Conservation (phyloP, 2,329 filamentous ascomycete species). For the Epichloe hybrida region DNA sequence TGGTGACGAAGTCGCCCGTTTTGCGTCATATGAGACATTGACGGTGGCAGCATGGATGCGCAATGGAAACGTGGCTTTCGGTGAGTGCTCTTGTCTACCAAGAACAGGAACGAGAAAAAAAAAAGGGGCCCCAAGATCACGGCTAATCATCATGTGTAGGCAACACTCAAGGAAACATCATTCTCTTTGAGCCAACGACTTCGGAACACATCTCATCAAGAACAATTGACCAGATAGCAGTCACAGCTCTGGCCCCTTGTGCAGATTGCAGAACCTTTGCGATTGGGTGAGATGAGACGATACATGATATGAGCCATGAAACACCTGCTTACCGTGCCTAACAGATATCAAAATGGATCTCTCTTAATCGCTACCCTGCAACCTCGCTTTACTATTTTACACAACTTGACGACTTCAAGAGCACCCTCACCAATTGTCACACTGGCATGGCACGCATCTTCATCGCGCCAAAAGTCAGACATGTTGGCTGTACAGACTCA, state of each 20-base stretch:
- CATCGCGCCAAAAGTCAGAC: slow-evolving; percentile 88
- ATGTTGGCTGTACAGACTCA: slow-evolving; percentile 91
- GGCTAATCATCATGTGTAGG: slow-evolving; percentile 36
- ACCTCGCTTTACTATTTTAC: slow-evolving; percentile 84
- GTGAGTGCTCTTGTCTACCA: slow-evolving; percentile 36
- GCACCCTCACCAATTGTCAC: slow-evolving; percentile 77
- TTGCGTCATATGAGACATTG: slow-evolving; percentile 79
- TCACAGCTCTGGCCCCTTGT: slow-evolving; percentile 83
- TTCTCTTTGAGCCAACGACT: slow-evolving; percentile 84
- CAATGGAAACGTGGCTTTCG: slow-evolving; percentile 93
- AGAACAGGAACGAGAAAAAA: not conserved
- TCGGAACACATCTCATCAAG: slow-evolving; percentile 84
- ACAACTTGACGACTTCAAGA: slow-evolving; percentile 76
- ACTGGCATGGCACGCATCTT: slow-evolving; percentile 91
- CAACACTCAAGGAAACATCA: slow-evolving; percentile 83
- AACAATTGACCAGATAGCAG: slow-evolving; percentile 82
- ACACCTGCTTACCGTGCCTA: slow-evolving; percentile 6
- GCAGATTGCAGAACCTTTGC: slow-evolving; percentile 89
- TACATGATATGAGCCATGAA: not conserved
- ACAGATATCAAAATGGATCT: slow-evolving; percentile 86
- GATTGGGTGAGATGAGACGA: slow-evolving; percentile 56
- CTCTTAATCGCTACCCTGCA: slow-evolving; percentile 81
- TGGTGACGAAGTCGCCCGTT: slow-evolving; percentile 80
- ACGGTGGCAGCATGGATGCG: slow-evolving; percentile 87
- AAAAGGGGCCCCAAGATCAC: not conserved